Evolutionary conservation across 345 rosid genomes (phyloP), one percentile per base, ranked within the genome.

Genomic region (Luvunga scandens): DNA sequence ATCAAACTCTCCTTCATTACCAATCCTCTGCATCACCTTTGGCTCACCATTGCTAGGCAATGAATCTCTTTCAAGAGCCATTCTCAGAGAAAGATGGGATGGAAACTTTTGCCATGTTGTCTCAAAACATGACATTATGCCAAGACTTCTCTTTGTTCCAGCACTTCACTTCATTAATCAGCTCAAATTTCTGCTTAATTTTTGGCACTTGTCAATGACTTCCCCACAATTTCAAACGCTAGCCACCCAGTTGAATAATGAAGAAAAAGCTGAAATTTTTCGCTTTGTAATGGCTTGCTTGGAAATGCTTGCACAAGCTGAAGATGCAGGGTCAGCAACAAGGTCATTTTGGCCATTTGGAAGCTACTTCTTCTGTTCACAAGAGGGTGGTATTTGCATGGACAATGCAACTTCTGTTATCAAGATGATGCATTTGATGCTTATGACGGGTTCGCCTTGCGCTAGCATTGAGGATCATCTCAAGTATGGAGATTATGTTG

Each of bases 41-140:
- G 92, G 98, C 77, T 89, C 97, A 63, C 97, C 98, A 7, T 70
- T 96, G 78, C 92, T 96, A 0, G 93, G 95, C 61, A 92, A 94
- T 45, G 84, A 69, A 42, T 75, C 93, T 71, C 91, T 94, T 63
- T 88, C 87, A 45, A 84, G 79, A n/a, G 86, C 90, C 53, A 80
- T 96, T 71, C 88, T 87, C 34, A 77, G 84, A 9, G 80, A 90
- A 68, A 84, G 89, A 82, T 89, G 97, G 88, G 85, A 83, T 2
- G 97, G 92, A 25, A 90, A 84, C 83, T 96, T 94, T 67, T 92
- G 86, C 80, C 93, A 94, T 56, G 87, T 94, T 3, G 91, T 89
- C 28, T 88, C 93, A 0, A 88, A 82, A 71, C 80, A 83, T 24
- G 97, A 92, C 84, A 69, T 80, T 1, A 78, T 91, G 76, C 94